Base-by-base conservation (phyloP, 2,329 filamentous ascomycete species). In the Cyclaneusma minus region DNA sequence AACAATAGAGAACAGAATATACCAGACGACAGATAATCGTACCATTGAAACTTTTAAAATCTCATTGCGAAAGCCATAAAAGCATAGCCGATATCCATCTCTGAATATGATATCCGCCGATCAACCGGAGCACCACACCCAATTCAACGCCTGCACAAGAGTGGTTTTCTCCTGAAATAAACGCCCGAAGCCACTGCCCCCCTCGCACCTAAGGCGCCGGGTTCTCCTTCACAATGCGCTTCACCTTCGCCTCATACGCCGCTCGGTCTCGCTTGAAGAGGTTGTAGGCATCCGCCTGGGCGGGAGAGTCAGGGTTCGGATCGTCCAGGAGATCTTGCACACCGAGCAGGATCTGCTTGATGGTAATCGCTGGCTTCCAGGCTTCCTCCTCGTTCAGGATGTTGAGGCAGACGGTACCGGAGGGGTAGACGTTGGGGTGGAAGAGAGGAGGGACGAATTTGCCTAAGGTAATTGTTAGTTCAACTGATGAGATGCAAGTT, bases 311-410 rank as follows among this genome's bases (percentile, higher is more conserved):
- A 3, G 87, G 89, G 48, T 98, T 98, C 10, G 91, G 89, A 44
- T 94, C 87, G 50, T 98, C 78, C 21, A 98, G 72, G 2, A 98
- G 68, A 43, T 92, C 87, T 53, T 98, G 89, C 31, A 98, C 92
- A 25, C 89, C 89, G 2, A 95, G 66, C 5, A 95, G 68, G 36
- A 98, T 95, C 55, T 95, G 84, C 57, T 94, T 95, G 51, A 98
- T 83, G 1, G 89, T 98, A 45, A 98, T 98, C 5, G 89, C 87
- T 1, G 89, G 91, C 53, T 92, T 91, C 89, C 91, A 98, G 5
- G 81, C 85, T 51, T 98, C 89, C 44, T 98, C 89, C 52, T 98
- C 91, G 56, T 95, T 98, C 38, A 98, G 58, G 39, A 98, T 98
- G 15, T 83, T 93, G 13, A 98, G 67, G 49, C 89, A 98, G 35